Conservation (phyloP, 208 protist species). For the Leishmania gerbilli region DNA sequence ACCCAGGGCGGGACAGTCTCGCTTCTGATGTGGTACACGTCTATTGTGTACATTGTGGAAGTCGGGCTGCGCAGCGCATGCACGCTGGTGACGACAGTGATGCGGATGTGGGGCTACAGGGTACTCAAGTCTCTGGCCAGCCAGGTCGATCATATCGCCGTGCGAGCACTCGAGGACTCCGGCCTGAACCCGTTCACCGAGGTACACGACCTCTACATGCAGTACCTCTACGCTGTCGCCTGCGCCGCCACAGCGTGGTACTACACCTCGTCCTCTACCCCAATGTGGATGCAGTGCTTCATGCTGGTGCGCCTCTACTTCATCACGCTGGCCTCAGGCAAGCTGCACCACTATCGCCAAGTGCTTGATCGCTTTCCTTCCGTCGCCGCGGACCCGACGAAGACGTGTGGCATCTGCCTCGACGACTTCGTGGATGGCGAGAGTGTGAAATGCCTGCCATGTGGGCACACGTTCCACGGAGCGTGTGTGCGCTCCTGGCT, state of each 20-base stretch:
- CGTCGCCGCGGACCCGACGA: conserved; percentile 31
- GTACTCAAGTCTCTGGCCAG: conserved; percentile 18
- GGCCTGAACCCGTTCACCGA: conserved; percentile 56
- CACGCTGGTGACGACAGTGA: conserved; percentile 15
- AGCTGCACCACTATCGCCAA: conserved; percentile 40
- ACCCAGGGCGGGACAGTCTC: conserved; percentile 17
- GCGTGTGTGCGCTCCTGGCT: conserved; percentile 82
- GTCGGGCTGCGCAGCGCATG: conserved; percentile 24
- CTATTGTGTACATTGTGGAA: conserved; percentile 42
- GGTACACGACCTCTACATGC: conserved; percentile 42
- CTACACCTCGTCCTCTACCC: conserved; percentile 43
- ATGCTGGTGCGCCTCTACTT: conserved; percentile 50
- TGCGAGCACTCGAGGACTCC: conserved; percentile 33
- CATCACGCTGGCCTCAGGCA: conserved; percentile 21
- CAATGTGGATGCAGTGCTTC: conserved; percentile 49
- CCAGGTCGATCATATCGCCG: conserved; percentile 1
- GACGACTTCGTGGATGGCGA: conserved; percentile 48
- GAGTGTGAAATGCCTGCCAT: conserved; percentile 64
- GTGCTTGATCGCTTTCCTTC: conserved; percentile 57
- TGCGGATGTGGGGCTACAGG: conserved; percentile 36
- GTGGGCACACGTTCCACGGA: conserved; percentile 84
- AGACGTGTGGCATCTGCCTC: conserved; percentile 78
- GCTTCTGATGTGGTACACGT: conserved; percentile 50
- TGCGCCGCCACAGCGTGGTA: conserved; percentile 38
- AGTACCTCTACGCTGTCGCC: conserved; percentile 30